Conservation (phyloP, 2,329 filamentous ascomycete species). For the Ceratocystis alfenasii region DNA sequence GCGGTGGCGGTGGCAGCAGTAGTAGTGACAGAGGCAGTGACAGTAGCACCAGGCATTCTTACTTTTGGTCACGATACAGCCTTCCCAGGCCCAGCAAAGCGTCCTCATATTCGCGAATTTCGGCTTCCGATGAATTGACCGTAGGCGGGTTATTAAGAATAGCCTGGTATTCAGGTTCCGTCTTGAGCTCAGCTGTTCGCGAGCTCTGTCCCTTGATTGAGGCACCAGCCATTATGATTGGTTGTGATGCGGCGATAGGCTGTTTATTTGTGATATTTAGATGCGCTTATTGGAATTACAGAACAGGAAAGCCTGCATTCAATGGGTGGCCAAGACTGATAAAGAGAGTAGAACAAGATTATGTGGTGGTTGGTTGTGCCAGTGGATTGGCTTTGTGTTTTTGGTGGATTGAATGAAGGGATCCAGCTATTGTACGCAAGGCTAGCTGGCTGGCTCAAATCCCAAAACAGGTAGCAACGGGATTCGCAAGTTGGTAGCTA, state of each 20-base stretch:
- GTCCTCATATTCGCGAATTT: slow-evolving; percentile 81
- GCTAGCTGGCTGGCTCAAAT: slow-evolving; percentile 17
- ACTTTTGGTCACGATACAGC: slow-evolving; percentile 83
- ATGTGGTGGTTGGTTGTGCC: slow-evolving; percentile 8
- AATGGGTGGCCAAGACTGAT: not conserved
- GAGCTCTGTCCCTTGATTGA: slow-evolving; percentile 36
- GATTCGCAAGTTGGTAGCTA: slow-evolving; percentile 19
- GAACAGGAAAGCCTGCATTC: not conserved
- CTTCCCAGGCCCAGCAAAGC: slow-evolving; percentile 81
- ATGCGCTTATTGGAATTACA: not conserved
- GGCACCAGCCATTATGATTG: slow-evolving; percentile 51
- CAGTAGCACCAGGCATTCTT: not conserved
- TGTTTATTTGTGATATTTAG: no score
- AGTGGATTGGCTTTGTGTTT: not conserved
- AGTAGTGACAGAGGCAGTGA: not conserved
- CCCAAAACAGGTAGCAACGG: slow-evolving; percentile 22
- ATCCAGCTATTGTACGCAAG: slow-evolving; percentile 17
- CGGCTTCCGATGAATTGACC: slow-evolving; percentile 61
- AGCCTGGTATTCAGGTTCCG: slow-evolving; percentile 78
- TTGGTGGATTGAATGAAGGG: slow-evolving; percentile 15
- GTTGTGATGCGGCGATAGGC: not conserved
- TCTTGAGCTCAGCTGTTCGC: slow-evolving; percentile 39
- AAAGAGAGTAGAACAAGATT: slow-evolving; percentile 1
- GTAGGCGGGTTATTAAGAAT: slow-evolving; percentile 77
- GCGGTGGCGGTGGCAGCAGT: not conserved